Conservation (phyloP, 1,284 basidiomycete species). For the Rhodotorula sp. region DNA sequence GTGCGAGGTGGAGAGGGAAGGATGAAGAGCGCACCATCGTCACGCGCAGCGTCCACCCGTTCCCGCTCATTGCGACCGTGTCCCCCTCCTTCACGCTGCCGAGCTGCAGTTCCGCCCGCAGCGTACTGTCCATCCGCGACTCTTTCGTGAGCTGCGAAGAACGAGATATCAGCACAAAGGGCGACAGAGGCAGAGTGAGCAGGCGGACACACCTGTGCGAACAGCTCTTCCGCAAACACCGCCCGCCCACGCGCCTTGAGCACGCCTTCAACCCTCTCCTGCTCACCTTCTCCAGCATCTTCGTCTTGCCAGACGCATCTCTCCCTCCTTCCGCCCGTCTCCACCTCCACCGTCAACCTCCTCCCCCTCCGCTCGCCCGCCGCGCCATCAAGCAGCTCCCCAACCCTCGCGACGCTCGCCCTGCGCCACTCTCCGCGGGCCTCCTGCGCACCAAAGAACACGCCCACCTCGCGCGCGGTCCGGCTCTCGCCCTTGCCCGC, state of each 20-base stretch:
- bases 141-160: constrained; percentile 27
- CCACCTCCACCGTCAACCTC: constrained; percentile 16
- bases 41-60: constrained; percentile 13
- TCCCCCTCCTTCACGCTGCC: constrained; percentile 26
- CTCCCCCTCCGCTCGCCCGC: constrained; percentile 16
- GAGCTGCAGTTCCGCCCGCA: constrained; percentile 23
- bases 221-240: constrained; percentile 40
- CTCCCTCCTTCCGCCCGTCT: neutral
- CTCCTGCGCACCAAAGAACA: constrained; percentile 34
- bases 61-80: constrained; percentile 14
- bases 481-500: constrained; percentile 30
- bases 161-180: no score
- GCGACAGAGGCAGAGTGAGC: neutral
- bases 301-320: constrained; percentile 7
- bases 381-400: constrained; percentile 17
- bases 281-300: neutral
- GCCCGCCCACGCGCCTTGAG: neutral
- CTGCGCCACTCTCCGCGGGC: constrained; percentile 23
- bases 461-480: constrained; percentile 30
- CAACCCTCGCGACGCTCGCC: constrained; percentile 16
- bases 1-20: no score
- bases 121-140: neutral
- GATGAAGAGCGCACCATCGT: constrained; percentile 16
- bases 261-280: neutral
- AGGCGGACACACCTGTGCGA: constrained; percentile 23